Conservation (phyloP, 768 basidiomycete species). For the Phanerodontia chrysosporium region DNA sequence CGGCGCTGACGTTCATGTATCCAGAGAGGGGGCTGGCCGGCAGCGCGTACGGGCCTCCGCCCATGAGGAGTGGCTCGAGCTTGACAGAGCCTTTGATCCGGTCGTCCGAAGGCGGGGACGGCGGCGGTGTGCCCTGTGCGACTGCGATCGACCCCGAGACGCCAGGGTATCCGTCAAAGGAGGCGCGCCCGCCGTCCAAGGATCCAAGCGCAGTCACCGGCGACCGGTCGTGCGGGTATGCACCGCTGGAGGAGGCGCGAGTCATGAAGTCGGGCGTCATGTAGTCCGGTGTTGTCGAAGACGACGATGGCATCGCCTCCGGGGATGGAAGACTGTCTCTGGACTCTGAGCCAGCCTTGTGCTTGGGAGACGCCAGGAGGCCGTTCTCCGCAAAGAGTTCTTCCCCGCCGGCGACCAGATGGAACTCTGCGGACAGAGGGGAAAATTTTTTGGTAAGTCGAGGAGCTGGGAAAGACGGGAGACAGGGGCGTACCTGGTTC, state of each 20-base stretch:
- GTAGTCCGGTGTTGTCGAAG: constrained; percentile 28
- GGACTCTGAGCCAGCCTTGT: constrained; percentile 9
- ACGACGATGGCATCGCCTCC: constrained; percentile 22
- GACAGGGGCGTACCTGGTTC: constrained; percentile 51
- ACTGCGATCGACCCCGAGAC: constrained; percentile 7
- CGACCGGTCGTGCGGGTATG: background rate
- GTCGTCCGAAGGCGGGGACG: constrained; percentile 6
- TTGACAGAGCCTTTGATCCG: constrained; percentile 18
- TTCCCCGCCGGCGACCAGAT: constrained; percentile 77
- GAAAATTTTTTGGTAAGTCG: constrained; percentile 5
- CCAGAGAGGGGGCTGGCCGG: constrained; percentile 15
- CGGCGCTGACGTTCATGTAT: constrained; percentile 14
- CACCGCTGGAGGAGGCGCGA: background rate
- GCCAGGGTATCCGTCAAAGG: constrained; percentile 1
- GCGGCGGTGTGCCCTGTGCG: constrained; percentile 12
- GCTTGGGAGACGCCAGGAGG: constrained; percentile 36
- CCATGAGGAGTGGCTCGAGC: constrained; percentile 25
- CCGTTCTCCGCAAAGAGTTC: constrained; percentile 49
- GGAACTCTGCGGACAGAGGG: constrained; percentile 64
- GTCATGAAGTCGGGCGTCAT: constrained; percentile 13
- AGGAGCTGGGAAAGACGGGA: background rate
- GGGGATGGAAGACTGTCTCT: constrained; percentile 4
- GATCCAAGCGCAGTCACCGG: background rate
- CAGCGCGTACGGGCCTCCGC: constrained; percentile 21
- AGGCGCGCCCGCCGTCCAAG: background rate